Evolutionary conservation across 805 yeast genomes (phyloP).

Genomic region (Vanderwaltozyma yarrowii): DNA sequence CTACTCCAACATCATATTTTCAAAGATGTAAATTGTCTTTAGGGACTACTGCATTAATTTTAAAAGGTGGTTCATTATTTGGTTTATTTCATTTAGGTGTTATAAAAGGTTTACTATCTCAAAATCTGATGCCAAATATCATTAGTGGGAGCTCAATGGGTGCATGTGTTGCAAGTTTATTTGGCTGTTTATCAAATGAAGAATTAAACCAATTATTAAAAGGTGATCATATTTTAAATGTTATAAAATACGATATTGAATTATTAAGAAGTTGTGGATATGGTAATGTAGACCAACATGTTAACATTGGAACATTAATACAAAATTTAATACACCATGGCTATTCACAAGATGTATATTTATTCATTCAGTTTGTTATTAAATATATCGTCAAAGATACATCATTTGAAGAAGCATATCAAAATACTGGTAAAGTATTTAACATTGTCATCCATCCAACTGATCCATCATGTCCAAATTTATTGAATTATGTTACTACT

Average conservation of each 20-base stretch:
- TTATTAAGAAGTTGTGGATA: constrained; percentile 42
- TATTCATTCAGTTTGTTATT: constrained; percentile 65
- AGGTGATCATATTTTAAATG: constrained; percentile 30
- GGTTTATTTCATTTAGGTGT: constrained; percentile 94
- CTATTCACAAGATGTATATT: constrained; percentile 74
- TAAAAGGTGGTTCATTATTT: constrained; percentile 93
- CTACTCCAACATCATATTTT: constrained; percentile 65
- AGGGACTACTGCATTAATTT: constrained; percentile 81
- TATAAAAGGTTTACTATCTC: constrained; percentile 67
- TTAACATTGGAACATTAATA: constrained; percentile 49
- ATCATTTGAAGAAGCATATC: constrained; percentile 90
- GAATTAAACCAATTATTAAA: constrained; percentile 44
- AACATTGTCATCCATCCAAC: constrained; percentile 83
- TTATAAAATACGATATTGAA: constrained; percentile 48
- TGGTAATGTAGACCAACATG: constrained; percentile 28
- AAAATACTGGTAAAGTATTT: constrained; percentile 64
- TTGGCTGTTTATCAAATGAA: constrained; percentile 60
- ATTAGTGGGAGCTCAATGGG: constrained; percentile 92
- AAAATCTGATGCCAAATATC: constrained; percentile 70
- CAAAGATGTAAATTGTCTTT: constrained; percentile 75
- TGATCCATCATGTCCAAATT: constrained; percentile 45
- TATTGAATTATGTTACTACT: constrained; percentile 81
- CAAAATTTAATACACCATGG: constrained; percentile 72
- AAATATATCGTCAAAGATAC: constrained; percentile 63
- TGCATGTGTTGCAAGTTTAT: constrained; percentile 80